Evolutionary conservation across 441 rosid species (phyloP).

Genomic region (Syzygium syzygioides): DNA sequence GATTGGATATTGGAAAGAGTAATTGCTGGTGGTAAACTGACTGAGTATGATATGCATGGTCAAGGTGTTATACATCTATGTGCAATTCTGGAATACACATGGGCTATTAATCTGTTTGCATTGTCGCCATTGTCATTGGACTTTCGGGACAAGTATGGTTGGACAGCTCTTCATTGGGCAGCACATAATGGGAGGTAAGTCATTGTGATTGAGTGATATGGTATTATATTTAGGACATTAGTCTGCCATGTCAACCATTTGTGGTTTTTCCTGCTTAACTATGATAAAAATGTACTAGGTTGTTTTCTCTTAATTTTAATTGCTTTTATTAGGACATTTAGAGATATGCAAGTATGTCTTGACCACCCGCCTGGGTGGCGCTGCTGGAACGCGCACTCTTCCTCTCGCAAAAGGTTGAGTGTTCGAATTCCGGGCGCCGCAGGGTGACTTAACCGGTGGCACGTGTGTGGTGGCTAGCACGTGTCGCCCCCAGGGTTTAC

Average conservation of each 20-base stretch:
- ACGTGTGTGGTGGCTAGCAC: too few relatives aligned
- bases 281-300: neutral
- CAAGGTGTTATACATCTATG: conserved; percentile 93
- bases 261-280: neutral
- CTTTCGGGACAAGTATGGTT: conserved; percentile 86
- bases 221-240: neutral
- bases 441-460: too few relatives aligned
- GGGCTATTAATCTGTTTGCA: conserved; percentile 73
- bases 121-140: conserved; percentile 77
- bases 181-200: conserved; percentile 75
- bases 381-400: too few relatives aligned
- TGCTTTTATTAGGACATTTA: neutral
- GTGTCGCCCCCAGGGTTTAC: too few relatives aligned
- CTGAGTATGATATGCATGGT: conserved; percentile 74
- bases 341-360: neutral
- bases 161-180: conserved; percentile 99
- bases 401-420: too few relatives aligned
- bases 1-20: conserved; percentile 94
- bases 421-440: too few relatives aligned
- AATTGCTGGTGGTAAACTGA: conserved; percentile 51
- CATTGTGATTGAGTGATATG: neutral
- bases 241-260: neutral
- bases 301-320: neutral
- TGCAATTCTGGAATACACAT: conserved; percentile 81
- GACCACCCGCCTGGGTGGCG: too few relatives aligned